Percentiles rank a stretch among this genome's conserved stretches.
phyloP scores from a whole-genome alignment of 345 rosid species.

The Arabis alpina region DNA sequence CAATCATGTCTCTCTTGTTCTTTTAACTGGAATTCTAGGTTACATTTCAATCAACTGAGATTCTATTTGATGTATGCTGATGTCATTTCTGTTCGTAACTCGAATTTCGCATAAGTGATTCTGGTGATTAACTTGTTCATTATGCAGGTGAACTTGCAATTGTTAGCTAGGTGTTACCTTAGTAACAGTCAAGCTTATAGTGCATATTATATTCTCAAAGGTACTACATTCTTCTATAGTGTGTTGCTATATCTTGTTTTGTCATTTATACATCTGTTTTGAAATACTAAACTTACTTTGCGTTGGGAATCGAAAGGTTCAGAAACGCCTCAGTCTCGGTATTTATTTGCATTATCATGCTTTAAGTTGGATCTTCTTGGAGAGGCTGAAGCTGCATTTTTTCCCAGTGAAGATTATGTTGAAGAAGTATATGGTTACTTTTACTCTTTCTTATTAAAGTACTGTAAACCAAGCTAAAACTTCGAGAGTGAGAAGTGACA shows the following conservation, averaged over 20 bases:
- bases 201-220: conserved; percentile 86
- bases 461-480: conserved; percentile 5
- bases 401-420: conserved; percentile 57
- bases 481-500: not conserved
- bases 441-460: not conserved
- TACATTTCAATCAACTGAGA: no score
- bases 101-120: no score
- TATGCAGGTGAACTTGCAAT: conserved; percentile 74
- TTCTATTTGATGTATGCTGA: no score
- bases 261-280: not conserved
- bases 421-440: conserved; percentile 55
- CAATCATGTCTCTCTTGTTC: not conserved
- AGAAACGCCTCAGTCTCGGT: conserved; percentile 81
- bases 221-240: conserved; percentile 42
- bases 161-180: conserved; percentile 86
- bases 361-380: conserved; percentile 82
- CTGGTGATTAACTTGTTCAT: not conserved
- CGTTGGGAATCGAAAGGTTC: conserved; percentile 57
- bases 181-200: conserved; percentile 75
- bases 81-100: no score
- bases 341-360: conserved; percentile 88
- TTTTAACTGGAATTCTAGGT: no score
- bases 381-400: conserved; percentile 89
- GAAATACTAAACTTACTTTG: not conserved
- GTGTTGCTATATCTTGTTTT: not conserved